Conservation (phyloP, 257 asterid genomes). For the Cynanchum wilfordii region DNA sequence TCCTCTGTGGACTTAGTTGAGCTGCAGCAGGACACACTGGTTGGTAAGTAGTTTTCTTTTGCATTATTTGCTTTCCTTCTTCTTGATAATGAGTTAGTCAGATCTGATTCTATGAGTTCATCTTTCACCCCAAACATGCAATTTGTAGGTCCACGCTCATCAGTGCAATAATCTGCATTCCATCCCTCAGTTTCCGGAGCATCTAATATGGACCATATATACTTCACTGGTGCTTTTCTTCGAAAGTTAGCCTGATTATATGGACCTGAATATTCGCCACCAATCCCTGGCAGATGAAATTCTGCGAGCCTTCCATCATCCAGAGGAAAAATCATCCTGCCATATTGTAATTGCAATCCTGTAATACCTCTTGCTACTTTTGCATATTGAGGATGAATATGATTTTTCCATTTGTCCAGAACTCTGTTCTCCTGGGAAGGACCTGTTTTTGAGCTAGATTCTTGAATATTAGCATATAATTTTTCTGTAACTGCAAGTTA, state of each 20-base stretch:
- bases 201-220: slow-evolving; percentile 76
- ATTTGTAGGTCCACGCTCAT: slow-evolving; percentile 67
- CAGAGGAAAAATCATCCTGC: slow-evolving; percentile 59
- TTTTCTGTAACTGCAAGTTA: background rate
- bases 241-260: slow-evolving; percentile 33
- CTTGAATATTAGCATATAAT: background rate
- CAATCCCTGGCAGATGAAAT: slow-evolving; percentile 62
- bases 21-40: slow-evolving; percentile 23
- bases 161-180: slow-evolving; percentile 84
- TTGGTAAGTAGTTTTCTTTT: slow-evolving; percentile 48
- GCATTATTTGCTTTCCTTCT: slow-evolving; percentile 49
- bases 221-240: slow-evolving; percentile 45
- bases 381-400: slow-evolving; percentile 69
- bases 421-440: slow-evolving; percentile 32
- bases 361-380: slow-evolving; percentile 50
- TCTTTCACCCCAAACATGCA: slow-evolving; percentile 71
- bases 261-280: slow-evolving; percentile 63
- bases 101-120: slow-evolving; percentile 35
- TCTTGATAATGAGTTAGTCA: slow-evolving; percentile 30
- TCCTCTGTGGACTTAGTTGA: slow-evolving; percentile 25
- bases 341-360: slow-evolving; percentile 60
- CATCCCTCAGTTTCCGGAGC: slow-evolving; percentile 94
- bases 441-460: slow-evolving; percentile 31
- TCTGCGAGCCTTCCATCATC: slow-evolving; percentile 87
- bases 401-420: slow-evolving; percentile 56